A percentile compares a stretch with the other conserved stretches of the same genome.
These are phyloP conservation scores for Phytophthora citricola DNA, from an alignment of 352 stramenopile genomes.

Conservation along the genomic window DNA sequence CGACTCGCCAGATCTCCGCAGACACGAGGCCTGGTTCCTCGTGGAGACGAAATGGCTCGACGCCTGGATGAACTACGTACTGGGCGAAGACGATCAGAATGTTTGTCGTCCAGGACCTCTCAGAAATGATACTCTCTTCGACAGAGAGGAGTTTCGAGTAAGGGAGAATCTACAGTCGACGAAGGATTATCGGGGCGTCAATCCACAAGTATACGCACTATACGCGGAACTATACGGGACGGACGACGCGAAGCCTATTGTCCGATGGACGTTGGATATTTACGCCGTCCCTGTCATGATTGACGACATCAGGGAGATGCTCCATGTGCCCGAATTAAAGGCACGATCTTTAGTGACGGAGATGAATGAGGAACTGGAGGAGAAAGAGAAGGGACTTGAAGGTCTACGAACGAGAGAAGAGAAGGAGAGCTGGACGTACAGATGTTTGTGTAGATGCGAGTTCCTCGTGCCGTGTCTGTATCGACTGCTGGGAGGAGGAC, in stretches of 20 bases:
- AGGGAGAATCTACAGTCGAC: conserved; percentile 65
- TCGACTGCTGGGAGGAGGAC: conserved; percentile 63
- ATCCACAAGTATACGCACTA: conserved; percentile 79
- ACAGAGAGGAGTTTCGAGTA: conserved; percentile 71
- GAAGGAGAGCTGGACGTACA: conserved; percentile 69
- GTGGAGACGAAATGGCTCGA: conserved; percentile 83
- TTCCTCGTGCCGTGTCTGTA: conserved; percentile 77
- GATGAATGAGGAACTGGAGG: conserved; percentile 66
- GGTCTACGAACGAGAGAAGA: conserved; percentile 35
- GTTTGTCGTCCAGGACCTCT: conserved; percentile 62
- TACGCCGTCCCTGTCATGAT: conserved; percentile 82
- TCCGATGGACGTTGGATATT: conserved; percentile 78
- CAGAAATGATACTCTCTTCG: conserved; percentile 79
- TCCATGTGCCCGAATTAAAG: conserved; percentile 66
- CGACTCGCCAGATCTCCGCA: conserved; percentile 68
- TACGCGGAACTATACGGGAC: conserved; percentile 82
- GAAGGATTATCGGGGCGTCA: conserved; percentile 81
- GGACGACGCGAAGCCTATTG: conserved; percentile 69
- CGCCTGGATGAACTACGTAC: conserved; percentile 81
- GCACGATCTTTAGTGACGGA: conserved; percentile 68
- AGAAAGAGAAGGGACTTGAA: conserved; percentile 29
- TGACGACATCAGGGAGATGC: conserved; percentile 78
- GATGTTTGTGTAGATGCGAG: conserved; percentile 79
- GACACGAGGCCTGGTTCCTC: conserved; percentile 81
- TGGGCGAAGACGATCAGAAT: conserved; percentile 68